Conservation (phyloP, 768 basidiomycete genomes). For the Boletus subcaerulescens region DNA sequence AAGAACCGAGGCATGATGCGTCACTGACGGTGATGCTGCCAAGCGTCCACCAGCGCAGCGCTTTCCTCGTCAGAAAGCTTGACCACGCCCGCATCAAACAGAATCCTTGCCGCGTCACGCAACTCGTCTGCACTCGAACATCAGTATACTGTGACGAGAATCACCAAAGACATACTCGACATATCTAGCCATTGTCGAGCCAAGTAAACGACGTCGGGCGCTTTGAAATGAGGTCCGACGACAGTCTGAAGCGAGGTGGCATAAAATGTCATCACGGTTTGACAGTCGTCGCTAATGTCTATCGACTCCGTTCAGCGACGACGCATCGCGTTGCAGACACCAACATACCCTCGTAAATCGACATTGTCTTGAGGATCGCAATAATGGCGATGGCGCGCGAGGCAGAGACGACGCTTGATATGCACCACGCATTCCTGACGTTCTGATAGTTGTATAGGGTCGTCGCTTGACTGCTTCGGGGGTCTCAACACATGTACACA, state of each 20-base stretch:
- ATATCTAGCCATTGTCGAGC: slow-evolving; percentile 75
- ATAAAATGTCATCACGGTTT: slow-evolving; percentile 79
- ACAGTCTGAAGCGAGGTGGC: slow-evolving; percentile 61
- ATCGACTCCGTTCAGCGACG: neutral
- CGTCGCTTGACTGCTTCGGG: slow-evolving; percentile 29
- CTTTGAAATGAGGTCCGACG: slow-evolving; percentile 58
- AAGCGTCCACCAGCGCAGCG: slow-evolving; percentile 51
- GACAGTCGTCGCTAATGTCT: slow-evolving; percentile 71
- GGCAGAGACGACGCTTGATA: slow-evolving; percentile 70
- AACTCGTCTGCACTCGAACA: slow-evolving; percentile 53
- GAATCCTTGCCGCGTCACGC: slow-evolving; percentile 67
- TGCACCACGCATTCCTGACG: slow-evolving; percentile 59
- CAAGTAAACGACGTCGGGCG: slow-evolving; percentile 71
- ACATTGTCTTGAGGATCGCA: slow-evolving; percentile 64
- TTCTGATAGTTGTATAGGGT: slow-evolving; percentile 39
- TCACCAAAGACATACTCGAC: slow-evolving; percentile 47
- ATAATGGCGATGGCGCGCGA: slow-evolving; percentile 65
- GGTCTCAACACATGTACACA: neutral
- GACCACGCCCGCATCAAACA: slow-evolving; percentile 76
- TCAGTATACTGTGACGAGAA: slow-evolving; percentile 5
- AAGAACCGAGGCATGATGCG: neutral
- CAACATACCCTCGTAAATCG: slow-evolving; percentile 64
- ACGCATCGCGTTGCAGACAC: neutral
- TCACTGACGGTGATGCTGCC: slow-evolving; percentile 60
- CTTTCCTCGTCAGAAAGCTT: slow-evolving; percentile 68